Evolutionary conservation across 257 asterid species (phyloP), one percentile per base, ranked within the genome.

Genomic region (Scutellaria barbata): DNA sequence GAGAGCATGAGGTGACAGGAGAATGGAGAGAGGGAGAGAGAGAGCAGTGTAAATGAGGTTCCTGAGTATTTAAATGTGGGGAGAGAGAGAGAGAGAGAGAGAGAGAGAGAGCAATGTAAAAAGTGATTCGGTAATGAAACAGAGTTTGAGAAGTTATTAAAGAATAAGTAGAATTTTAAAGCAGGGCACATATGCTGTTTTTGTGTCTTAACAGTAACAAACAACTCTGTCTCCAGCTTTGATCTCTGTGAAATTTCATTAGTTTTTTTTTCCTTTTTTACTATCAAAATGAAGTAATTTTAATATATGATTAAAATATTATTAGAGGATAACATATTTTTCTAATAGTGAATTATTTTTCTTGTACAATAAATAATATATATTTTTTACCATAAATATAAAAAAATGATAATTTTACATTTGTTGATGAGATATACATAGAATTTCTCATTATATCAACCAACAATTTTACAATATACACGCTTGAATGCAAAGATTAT

Each of bases 131-230:
- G 25, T 72, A 62, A 72, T 53, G 77, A 73, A 73, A 40, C 57
- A 30, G 79, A 58, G 63, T 51, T 30, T 58, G 13, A 70, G 74
- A 2, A 30, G 35, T 30, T 22, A 76, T 33, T 82, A 75, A 51
- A 79, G 62, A 65, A 41, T 58, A n/a, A 52, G 59, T 22, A 14
- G 14, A 51, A 6, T 17, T 25, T 70, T 17, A 74, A 81, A 63
- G 64, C 60, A 67, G 45, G 22, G 78, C 58, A 85, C 80, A 62
- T 67, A 80, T 80, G 85, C 83, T 69, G 82, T 85, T 72, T 74
- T 60, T 62, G 78, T 79, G 88, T 79, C 87, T 83, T 63, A 63
- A 77, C 65, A 59, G 47, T 66, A 70, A 16, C 79, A 46, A 76
- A 66, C 84, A 82, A 50, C 63, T 35, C 53, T 76, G 70, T 64